Evolutionary conservation across 2,329 filamentous ascomycete genomes (phyloP).

Genomic region (Pseudocercospora fuligena): DNA sequence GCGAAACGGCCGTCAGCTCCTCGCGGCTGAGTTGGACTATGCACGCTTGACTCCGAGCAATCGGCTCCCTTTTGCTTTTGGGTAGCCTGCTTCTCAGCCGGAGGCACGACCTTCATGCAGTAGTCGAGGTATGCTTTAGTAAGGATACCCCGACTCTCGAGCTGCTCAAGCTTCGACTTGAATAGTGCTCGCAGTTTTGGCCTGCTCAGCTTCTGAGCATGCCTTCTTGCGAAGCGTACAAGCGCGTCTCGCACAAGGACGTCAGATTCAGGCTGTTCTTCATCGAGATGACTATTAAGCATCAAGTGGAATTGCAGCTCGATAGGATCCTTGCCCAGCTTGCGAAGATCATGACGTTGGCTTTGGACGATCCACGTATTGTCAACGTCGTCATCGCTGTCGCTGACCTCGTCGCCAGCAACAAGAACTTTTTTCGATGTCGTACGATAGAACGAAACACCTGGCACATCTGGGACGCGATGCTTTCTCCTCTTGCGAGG

Average conservation of each 20-base stretch:
- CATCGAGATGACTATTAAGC: constrained; percentile 45
- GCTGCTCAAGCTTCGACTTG: constrained; percentile 40
- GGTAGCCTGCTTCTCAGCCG: neutral
- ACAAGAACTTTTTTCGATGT: constrained; percentile 45
- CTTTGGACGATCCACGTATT: constrained; percentile 44
- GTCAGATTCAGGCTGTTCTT: constrained; percentile 44
- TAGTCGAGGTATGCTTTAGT: constrained; percentile 20
- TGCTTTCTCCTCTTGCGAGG: constrained; percentile 36
- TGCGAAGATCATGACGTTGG: constrained; percentile 36
- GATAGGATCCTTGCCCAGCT: constrained; percentile 31
- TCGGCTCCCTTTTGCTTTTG: neutral
- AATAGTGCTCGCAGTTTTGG: constrained; percentile 37
- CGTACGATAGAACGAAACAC: constrained; percentile 47
- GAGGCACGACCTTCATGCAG: constrained; percentile 19
- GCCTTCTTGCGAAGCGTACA: constrained; percentile 45
- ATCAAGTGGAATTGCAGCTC: constrained; percentile 43
- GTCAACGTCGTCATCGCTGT: constrained; percentile 52
- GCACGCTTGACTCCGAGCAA: neutral
- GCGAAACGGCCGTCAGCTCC: neutral
- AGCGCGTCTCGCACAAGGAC: constrained; percentile 44
- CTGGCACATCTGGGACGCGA: constrained; percentile 44
- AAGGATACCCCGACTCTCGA: constrained; percentile 28
- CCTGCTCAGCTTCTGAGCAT: constrained; percentile 32
- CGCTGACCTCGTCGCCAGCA: constrained; percentile 46
- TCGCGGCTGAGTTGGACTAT: neutral